A percentile compares a stretch with the other conserved stretches of the same genome.
These are phyloP conservation scores for Solanum okadae DNA, from an alignment of 257 asterid species.

Conservation along the genomic window DNA sequence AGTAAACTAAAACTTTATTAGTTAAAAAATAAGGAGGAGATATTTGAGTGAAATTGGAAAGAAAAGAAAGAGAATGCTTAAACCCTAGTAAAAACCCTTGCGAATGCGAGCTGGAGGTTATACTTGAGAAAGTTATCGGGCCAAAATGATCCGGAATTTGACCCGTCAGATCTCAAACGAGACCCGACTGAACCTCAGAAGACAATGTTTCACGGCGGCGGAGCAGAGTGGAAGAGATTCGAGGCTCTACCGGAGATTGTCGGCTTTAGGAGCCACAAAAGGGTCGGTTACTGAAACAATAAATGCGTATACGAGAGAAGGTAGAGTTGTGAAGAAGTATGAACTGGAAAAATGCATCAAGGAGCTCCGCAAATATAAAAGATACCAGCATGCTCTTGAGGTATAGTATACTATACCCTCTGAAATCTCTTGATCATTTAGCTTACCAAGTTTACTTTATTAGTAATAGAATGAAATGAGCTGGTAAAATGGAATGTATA, in stretches of 20 bases:
- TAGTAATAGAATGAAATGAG: background rate
- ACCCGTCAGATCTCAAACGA: slow-evolving; percentile 17
- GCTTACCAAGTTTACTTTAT: background rate
- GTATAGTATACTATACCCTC: slow-evolving; percentile 3
- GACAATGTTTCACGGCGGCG: slow-evolving; percentile 20
- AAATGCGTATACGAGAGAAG: slow-evolving; percentile 52
- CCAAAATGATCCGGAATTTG: slow-evolving; percentile 10
- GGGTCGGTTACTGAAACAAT: slow-evolving; percentile 43
- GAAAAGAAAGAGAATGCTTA: too few relatives aligned
- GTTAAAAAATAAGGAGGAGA: too few relatives aligned
- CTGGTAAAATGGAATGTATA: background rate
- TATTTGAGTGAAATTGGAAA: too few relatives aligned
- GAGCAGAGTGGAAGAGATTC: background rate
- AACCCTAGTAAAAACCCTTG: background rate
- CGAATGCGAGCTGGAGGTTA: background rate
- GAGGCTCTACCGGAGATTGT: slow-evolving; percentile 47
- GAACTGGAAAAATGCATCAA: slow-evolving; percentile 41
- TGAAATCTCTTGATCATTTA: background rate
- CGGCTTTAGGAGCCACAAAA: slow-evolving; percentile 43
- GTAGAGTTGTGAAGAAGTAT: slow-evolving; percentile 25
- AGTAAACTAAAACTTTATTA: too few relatives aligned
- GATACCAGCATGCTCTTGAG: slow-evolving; percentile 64
- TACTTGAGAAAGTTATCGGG: background rate
- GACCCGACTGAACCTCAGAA: slow-evolving; percentile 13
- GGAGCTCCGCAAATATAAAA: slow-evolving; percentile 53